Conservation (phyloP, 768 basidiomycete species). For the Russula sp. region DNA sequence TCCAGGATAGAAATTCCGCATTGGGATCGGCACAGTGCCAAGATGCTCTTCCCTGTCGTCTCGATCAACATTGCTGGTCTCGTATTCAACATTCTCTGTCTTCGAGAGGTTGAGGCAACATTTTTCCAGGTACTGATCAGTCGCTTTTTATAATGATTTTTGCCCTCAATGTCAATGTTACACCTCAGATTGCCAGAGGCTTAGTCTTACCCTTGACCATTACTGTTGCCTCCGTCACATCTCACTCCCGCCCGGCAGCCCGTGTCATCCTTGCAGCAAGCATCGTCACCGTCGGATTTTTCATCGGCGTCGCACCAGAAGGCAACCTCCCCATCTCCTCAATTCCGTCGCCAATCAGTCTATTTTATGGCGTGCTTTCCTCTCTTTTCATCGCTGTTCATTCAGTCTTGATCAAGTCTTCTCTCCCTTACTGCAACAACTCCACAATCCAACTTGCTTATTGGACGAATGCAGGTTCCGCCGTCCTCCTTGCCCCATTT, state of each 20-base stretch:
- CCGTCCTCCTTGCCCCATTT: constrained; percentile 55
- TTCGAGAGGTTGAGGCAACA: constrained; percentile 70
- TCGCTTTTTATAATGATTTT: neutral
- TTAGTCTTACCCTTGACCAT: constrained; percentile 81
- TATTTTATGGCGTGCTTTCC: constrained; percentile 63
- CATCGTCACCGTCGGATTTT: constrained; percentile 68
- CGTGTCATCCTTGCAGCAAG: constrained; percentile 52
- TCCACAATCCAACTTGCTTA: constrained; percentile 69
- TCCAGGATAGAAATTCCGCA: constrained; percentile 51
- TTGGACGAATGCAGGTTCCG: constrained; percentile 72
- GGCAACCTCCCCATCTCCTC: constrained; percentile 34
- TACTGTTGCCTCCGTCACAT: constrained; percentile 54
- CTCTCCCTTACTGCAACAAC: constrained; percentile 59
- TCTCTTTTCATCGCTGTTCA: constrained; percentile 72
- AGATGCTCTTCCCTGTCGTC: constrained; percentile 55
- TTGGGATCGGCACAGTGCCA: constrained; percentile 43
- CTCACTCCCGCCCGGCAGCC: constrained; percentile 43
- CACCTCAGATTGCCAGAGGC: constrained; percentile 76
- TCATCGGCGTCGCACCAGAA: constrained; percentile 63
- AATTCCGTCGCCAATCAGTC: constrained; percentile 47
- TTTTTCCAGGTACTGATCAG: constrained; percentile 58
- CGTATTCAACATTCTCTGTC: constrained; percentile 72
- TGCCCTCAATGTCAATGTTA: neutral
- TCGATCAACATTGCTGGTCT: constrained; percentile 67
- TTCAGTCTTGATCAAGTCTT: constrained; percentile 66